Evolutionary conservation across 805 yeast species (phyloP), one percentile per base, ranked within the genome.

Genomic region (Kurtzmaniella cleridarum): DNA sequence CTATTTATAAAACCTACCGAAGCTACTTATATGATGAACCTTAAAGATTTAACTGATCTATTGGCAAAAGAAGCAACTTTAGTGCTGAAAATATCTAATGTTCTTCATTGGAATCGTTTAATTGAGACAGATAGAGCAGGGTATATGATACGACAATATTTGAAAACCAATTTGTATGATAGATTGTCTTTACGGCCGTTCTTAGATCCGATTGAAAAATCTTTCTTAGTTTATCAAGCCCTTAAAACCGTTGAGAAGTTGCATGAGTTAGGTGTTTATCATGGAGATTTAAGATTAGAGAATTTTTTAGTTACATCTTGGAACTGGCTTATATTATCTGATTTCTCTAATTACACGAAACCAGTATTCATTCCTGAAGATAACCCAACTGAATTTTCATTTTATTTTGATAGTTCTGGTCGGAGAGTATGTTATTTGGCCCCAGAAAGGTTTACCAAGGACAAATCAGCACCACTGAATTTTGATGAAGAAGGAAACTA

Each of bases 221-320:
- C 73, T 47, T 93, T 96, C 84, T 71, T 91, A 27, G 77, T 80
- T 3, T 93, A 79, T 54, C 98, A 93, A 59, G 59, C 91, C 41
- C 55, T 93, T 23, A 66, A 71, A n/a, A 75, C 82, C 0, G 50
- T 90, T 27, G 64, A 71, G 1, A 74, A 75, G 36, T 71, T 90
- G 40, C 98, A 93, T 55, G 53, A 65, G 13, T 46, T 62, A 23
- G 73, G 66, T 8, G 69, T 89, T 3, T 75, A 65, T 40, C 98
- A 93, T 59, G 98, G 98, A 5, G 98, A 93, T 64, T 72, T 93
- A 45, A 90, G 93, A 62, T 70, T 91, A 0, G 98, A 93, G 59
- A 93, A 93, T 58, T 75, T 93, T 11, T 62, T 93, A 39, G 81
- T 89, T 3, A 84, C 95, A 1, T 77, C 91, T 23, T 86, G 95